Evolutionary conservation across 78 protist genomes (phyloP).

Genomic region (Andalucia godoyi): DNA sequence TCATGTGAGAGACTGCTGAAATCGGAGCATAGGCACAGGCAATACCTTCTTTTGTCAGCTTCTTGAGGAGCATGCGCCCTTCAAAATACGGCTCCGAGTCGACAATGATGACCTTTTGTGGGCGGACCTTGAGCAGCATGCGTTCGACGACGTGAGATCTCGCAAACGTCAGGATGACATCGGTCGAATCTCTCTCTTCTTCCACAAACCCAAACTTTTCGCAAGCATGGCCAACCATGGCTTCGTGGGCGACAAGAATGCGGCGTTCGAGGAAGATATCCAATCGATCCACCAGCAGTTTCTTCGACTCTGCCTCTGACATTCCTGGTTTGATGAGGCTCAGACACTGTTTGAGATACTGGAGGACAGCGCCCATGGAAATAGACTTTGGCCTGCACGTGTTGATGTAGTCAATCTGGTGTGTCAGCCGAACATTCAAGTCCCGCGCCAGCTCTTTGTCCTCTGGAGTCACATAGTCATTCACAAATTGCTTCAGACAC

Average conservation of each 20-base stretch:
- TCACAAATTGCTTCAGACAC: slow-evolving; percentile 45
- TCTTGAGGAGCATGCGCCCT: slow-evolving; percentile 27
- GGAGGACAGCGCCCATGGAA: slow-evolving; percentile 66
- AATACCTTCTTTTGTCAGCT: slow-evolving; percentile 47
- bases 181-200: no score
- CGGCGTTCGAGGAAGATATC: slow-evolving; percentile 43
- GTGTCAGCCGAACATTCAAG: slow-evolving; percentile 28
- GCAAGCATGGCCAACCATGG: slow-evolving; percentile 22
- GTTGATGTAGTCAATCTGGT: slow-evolving; percentile 50
- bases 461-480: slow-evolving; percentile 19
- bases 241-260: slow-evolving; percentile 42
- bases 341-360: slow-evolving; percentile 33
- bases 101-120: slow-evolving; percentile 58
- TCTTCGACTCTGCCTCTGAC: slow-evolving; percentile 31
- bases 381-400: slow-evolving; percentile 17
- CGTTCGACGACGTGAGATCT: slow-evolving; percentile 48
- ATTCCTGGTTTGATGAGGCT: neutral
- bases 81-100: slow-evolving; percentile 83
- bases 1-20: slow-evolving; percentile 62
- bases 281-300: slow-evolving; percentile 21
- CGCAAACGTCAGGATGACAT: slow-evolving; percentile 68
- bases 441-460: slow-evolving; percentile 21
- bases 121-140: slow-evolving; percentile 45
- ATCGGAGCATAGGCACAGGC: slow-evolving; percentile 61
- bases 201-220: slow-evolving; percentile 61